Conservation (phyloP, 495 filamentous ascomycete species). For the Usnea hakonensis region DNA sequence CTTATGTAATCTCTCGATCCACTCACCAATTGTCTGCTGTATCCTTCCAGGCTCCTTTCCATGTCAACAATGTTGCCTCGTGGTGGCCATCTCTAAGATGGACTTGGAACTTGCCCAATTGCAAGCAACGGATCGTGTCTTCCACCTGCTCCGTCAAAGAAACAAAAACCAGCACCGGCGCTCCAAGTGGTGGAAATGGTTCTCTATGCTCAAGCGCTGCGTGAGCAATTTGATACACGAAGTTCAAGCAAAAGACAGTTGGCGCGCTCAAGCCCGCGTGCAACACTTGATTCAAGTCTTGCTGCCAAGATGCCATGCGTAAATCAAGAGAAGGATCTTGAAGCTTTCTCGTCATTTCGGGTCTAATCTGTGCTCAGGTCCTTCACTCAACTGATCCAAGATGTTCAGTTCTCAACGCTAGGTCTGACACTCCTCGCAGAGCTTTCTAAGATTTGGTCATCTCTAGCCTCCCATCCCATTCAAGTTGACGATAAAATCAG, state of each 20-base stretch:
- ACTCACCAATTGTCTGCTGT: no score
- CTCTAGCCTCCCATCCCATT: constrained; percentile 28
- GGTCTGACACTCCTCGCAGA: constrained; percentile 65
- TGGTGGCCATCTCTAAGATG: neutral
- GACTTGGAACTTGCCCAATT: constrained; percentile 4
- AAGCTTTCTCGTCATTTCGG: neutral
- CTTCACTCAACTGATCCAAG: constrained; percentile 62
- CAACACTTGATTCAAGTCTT: constrained; percentile 30
- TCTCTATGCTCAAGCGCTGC: constrained; percentile 58
- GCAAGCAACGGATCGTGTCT: constrained; percentile 31
- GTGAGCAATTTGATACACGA: constrained; percentile 43
- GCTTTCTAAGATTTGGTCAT: constrained; percentile 51
- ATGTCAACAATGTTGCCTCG: neutral
- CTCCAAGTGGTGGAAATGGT: constrained; percentile 64
- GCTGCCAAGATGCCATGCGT: constrained; percentile 41
- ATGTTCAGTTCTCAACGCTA: constrained; percentile 68
- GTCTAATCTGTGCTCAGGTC: constrained; percentile 35
- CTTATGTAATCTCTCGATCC: no score
- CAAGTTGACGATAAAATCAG: neutral
- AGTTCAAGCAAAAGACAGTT: constrained; percentile 25
- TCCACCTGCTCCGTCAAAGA: constrained; percentile 63
- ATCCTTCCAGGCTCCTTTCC: no score
- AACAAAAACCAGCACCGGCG: constrained; percentile 75
- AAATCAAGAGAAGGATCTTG: constrained; percentile 18
- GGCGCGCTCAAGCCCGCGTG: constrained; percentile 3